Evolutionary conservation across 75 land plant species (phyloP), one percentile per base, ranked within the genome.

Genomic region (Cryptomeria japonica): DNA sequence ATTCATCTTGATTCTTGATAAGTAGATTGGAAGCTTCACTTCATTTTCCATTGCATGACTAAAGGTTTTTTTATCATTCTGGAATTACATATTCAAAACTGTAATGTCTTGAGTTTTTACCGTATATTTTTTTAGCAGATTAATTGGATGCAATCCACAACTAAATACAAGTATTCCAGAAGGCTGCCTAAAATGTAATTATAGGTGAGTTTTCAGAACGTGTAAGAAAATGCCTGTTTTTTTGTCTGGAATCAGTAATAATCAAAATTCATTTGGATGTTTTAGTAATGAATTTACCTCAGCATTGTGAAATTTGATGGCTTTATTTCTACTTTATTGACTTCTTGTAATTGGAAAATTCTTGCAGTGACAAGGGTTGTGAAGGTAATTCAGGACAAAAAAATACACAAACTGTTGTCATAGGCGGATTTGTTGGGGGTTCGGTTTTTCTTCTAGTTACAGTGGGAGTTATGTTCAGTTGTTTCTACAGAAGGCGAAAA

Each of bases 121-220:
- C 3, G 34, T 73, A 73, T 32, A 73, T 8, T 73, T 73, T 3
- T 31, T 73, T 32, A 32, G 77, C 77, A 73, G 77, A 73, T 34
- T 73, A 12, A 34, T 32, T 73, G 77, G 37, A 73, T 73, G 77
- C 77, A 73, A 73, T 73, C 77, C 77, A 73, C 77, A 73, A 73
- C 16, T 73, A 12, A 73, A 73, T 73, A 32, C 77, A 34, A 73
- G 36, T 4, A 73, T 73, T 73, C 12, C 37, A 32, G 77, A 34
- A 73, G 77, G 77, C 37, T 14, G 37, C 75, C 75, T 1, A 72
- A 72, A 28, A 72, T 31, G 31, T 72, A 25, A 72, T 73, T 2
- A 31, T 10, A 32, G 34, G 77, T 73, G 34, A 32, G 77, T 73
- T 73, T 32, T 73, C 77, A 12, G 37, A 73, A 73, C 3, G 13